Evolutionary conservation across 805 yeast species (phyloP), one percentile per base, ranked within the genome.

Genomic region (Hanseniaspora vineae): DNA sequence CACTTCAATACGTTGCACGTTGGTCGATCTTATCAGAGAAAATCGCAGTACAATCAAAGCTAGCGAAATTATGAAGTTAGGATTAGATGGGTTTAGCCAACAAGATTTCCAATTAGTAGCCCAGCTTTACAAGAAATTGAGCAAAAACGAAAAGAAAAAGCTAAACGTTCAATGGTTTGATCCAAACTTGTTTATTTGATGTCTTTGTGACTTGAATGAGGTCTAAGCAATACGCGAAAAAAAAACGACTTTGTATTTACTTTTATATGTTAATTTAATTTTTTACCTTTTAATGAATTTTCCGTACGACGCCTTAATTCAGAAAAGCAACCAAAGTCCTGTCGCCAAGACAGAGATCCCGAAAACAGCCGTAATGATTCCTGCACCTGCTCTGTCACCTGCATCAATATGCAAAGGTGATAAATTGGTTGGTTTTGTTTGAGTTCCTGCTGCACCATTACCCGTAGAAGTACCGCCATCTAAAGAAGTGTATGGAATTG

Each of bases 351-450:
- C 57, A 0, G 71, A 64, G 15, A 64, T 61, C 39, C 79, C 80
- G 47, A 77, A 56, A 35, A 81, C 58, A 6, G 52, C 76, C 69
- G 89, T 82, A 43, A 81, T 73, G 29, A 82, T 69, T 42, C 82
- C 76, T 2, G 88, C 89, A 45, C 87, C 89, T 1, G 82, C 87
- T 47, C 65, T 67, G 53, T 76, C 80, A 9, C 74, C 77, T 0
- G 59, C 53, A 19, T 69, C 64, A 35, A 78, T 64, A 37, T 58
- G 54, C 50, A 75, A 65, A 23, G 76, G 72, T 18, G 68, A 54
- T 48, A 62, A 52, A 32, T 67, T 61, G 6, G 67, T 53, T 15
- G 71, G 65, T 1, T 62, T 63, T 2, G 74, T 54, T 51, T 65
- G 59, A 8, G 73, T 60, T 45, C 80, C 82, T 9, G 75, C 77